Base-by-base conservation (phyloP, 306 rosid species). In the Comarum palustre region DNA sequence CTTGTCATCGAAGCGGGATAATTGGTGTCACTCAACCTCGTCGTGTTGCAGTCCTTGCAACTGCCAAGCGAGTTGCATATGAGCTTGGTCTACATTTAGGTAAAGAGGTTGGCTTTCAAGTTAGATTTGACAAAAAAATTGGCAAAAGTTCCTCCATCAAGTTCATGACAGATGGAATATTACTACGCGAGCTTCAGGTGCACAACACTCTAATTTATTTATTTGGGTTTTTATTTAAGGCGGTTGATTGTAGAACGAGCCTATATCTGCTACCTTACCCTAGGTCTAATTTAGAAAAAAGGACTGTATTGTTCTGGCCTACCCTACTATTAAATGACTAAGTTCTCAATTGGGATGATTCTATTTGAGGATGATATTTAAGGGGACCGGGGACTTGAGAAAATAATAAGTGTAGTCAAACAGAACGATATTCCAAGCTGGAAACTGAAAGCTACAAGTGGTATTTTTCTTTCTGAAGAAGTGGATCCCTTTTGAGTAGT, bases 21-120 rank as follows among this genome's bases (percentile, higher is more conserved):
- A 89, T 93, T 68, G 98, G 97, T 75, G 93, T 90, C 62, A 90
- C 98, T 75, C 98, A 93, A 83, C 98, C 98, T 39, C 97, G 97
- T 3, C 89, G 98, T 47, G 96, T 90, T 80, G 97, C 97, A 76
- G 97, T 93, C 72, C 98, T 89, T 83, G 88, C 97, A 27, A 90
- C 98, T 62, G 90, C 97, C 50, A 89, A 84, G 89, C 93, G 97
- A 65, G 97, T 93, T 81, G 93, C 98, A 57, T 77, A 87, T 71
- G 98, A 93, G 80, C 93, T 93, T 83, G 96, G 90, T 75, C 75
- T 89, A 60, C 85, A 60, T 66, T 81, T 93, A 2, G 98, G 98
- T 52, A 86, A 85, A 83, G 89, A 84, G 84, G 93, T 93, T 36
- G 97, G 97, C 67, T 93, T 87, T 86, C 97, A 93, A 86, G 98